Evolutionary conservation across 371 early-diverging fungal genomes (phyloP), one percentile per base, ranked within the genome.

Genomic region (Mucor indicus): DNA sequence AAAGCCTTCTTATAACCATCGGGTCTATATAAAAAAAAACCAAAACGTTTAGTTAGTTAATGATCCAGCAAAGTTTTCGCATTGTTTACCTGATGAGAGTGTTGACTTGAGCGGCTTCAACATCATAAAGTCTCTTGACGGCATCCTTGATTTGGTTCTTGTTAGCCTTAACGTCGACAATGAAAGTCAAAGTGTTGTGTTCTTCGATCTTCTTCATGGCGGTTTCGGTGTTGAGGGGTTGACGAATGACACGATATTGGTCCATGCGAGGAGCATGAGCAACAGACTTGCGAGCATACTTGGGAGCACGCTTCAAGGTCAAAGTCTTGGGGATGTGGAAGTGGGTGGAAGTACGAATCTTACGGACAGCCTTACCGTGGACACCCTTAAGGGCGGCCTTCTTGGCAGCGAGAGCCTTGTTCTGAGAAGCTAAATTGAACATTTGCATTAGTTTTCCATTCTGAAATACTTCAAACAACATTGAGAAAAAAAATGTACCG

Each of bases 271-370:
- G 29, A 27, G 29, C 29, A 27, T 27, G 29, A 60, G 88, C 79
- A 45, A 91, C 77, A 37, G 93, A 84, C 77, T 85, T 86, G 72
- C 95, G 90, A 48, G 80, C 73, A 79, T 94, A 94, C 84, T 89
- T 88, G 72, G 95, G 94, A 42, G 57, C 64, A 53, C 93, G 87
- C 47, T 86, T 69, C 51, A 89, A 83, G 55, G 74, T 74, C 57
- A 93, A 84, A 63, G 96, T 96, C 84, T 91, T 90, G 76, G 96
- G 96, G 57, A 82, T 85, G 77, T 76, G 86, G 90, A 94, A 95
- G 77, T 86, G 82, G 64, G 89, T 81, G 56, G 78, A 71, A 60
- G 93, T 91, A 75, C 87, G 87, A 74, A 91, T 76, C 84, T 91
- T 91, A 74, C 81, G 80, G 60, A 77, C 73, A 49, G 74, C 69